phyloP scores from a whole-genome alignment of 305 asterid species.

The Fraxinus floribunda region DNA sequence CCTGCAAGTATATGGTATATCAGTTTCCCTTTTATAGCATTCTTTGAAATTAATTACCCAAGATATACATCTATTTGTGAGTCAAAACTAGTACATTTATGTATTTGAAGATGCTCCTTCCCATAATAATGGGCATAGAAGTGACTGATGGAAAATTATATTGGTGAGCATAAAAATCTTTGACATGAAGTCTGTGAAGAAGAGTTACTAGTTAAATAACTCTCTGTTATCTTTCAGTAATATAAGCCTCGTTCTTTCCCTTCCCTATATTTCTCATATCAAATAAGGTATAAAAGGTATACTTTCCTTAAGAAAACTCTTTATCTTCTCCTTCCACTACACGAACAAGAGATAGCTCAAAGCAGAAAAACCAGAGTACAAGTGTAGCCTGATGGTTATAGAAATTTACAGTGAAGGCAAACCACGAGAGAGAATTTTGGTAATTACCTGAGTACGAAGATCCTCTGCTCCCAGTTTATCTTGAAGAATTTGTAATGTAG shows the following conservation, averaged over 20 bases:
- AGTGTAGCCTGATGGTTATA: background rate
- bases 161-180: conserved; percentile 2
- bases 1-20: conserved; percentile 52
- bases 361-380: background rate
- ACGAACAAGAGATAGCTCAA: background rate
- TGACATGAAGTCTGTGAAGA: background rate
- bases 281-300: background rate
- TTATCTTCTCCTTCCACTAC: background rate
- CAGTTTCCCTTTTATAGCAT: conserved; percentile 12
- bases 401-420: background rate
- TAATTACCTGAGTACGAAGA: conserved; percentile 95
- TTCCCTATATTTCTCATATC: background rate
- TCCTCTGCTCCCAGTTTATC: conserved; percentile 95
- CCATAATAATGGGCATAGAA: conserved; percentile 5
- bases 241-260: background rate
- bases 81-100: conserved; percentile 12
- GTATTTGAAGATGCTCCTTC: conserved; percentile 6
- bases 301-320: background rate
- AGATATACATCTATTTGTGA: conserved; percentile 13
- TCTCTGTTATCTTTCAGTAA: background rate
- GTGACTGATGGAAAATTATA: background rate
- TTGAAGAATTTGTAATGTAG: conserved; percentile 93
- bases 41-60: conserved; percentile 12
- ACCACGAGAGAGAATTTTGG: conserved; percentile 12
- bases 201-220: background rate